A percentile compares a stretch with the other conserved stretches of the same genome.
Evolutionary conservation across 2,329 filamentous ascomycete genomes (phyloP).

Genomic region (Venturia carpophila): DNA sequence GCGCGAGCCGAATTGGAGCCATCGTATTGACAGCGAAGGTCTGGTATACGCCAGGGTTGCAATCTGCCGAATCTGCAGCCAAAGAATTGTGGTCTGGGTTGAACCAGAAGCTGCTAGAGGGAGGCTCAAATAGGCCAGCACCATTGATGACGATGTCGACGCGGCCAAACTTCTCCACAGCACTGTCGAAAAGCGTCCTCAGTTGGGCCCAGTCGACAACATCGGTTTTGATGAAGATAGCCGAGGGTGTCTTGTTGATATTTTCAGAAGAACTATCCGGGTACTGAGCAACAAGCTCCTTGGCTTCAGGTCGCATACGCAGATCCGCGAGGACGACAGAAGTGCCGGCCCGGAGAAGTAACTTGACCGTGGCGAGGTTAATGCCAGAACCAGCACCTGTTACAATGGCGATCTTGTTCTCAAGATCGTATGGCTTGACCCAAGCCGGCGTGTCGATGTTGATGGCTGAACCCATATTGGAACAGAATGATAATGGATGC

Average conservation of each 20-base stretch:
- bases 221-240: slow-evolving; percentile 13
- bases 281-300: not conserved
- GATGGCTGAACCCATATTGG: not conserved
- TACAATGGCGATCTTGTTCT: slow-evolving; percentile 25
- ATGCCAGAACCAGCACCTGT: slow-evolving; percentile 28
- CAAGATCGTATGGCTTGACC: slow-evolving; percentile 18
- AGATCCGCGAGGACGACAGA: slow-evolving; percentile 29
- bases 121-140: slow-evolving; percentile 14
- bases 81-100: not conserved
- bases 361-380: slow-evolving; percentile 16
- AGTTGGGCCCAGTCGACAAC: slow-evolving; percentile 12
- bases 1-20: not conserved
- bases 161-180: slow-evolving; percentile 10
- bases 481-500: not conserved
- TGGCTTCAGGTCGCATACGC: not conserved
- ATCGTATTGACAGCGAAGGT: not conserved
- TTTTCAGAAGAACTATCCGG: not conserved
- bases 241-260: not conserved
- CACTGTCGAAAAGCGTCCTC: slow-evolving; percentile 2
- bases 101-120: not conserved
- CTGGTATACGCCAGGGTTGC: not conserved
- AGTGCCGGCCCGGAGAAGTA: slow-evolving; percentile 34
- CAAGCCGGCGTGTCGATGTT: not conserved
- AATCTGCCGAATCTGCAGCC: not conserved
- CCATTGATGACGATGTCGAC: slow-evolving; percentile 15